phyloP scores from a whole-genome alignment of 139 green algal genomes.

The Chlorella vulgaris region DNA sequence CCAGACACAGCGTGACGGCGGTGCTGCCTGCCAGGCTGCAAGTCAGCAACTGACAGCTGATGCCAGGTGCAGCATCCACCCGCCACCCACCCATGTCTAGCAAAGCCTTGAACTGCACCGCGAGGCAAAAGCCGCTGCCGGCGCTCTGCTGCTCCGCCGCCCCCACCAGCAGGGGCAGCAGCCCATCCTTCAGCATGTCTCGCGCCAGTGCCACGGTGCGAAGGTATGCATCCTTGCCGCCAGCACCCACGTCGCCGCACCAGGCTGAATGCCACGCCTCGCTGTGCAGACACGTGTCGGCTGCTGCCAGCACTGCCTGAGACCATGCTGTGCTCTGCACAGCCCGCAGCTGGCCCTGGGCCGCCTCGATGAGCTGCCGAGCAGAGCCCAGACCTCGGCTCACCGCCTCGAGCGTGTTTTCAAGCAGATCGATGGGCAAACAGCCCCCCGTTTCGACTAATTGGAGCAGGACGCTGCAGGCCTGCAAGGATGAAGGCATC shows the following conservation, averaged over 20 bases:
- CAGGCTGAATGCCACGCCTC: constrained; percentile 21
- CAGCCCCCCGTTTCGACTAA: not conserved
- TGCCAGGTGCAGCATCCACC: constrained; percentile 7
- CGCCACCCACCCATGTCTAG: constrained; percentile 31
- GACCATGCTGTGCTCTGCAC: constrained; percentile 3
- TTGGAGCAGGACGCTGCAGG: not conserved
- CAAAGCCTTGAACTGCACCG: not conserved
- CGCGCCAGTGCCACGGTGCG: not conserved
- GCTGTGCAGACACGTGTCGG: constrained; percentile 24
- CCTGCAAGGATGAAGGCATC: no score
- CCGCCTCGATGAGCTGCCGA: not conserved
- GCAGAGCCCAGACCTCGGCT: not conserved
- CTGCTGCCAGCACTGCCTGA: not conserved
- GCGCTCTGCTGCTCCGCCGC: not conserved
- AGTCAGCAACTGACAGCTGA: not conserved
- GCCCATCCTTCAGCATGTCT: constrained; percentile 16
- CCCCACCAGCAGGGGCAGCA: constrained; percentile 20
- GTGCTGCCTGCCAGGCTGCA: not conserved
- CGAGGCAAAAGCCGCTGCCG: constrained; percentile 15
- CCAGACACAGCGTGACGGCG: no score
- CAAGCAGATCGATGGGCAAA: constrained; percentile 14
- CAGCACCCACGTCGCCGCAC: not conserved
- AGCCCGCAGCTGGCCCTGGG: not conserved
- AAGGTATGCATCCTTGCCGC: not conserved
- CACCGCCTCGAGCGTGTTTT: constrained; percentile 4